Evolutionary conservation across 2,329 filamentous ascomycete genomes (phyloP).

Genomic region (Fusarium devonianum): DNA sequence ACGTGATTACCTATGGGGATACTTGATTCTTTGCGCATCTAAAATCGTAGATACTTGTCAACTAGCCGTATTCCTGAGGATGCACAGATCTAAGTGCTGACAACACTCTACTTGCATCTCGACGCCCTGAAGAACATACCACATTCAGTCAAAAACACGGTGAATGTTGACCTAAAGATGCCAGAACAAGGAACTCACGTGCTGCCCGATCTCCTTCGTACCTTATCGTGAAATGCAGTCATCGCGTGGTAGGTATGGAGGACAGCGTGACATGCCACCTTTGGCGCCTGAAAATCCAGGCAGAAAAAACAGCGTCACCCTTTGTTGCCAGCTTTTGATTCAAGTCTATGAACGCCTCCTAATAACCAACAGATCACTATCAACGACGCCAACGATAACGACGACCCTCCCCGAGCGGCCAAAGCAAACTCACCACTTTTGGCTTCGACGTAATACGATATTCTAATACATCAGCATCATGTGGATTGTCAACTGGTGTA

Average conservation of each 20-base stretch:
- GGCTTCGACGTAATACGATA: slow-evolving; percentile 31
- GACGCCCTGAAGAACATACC: too few relatives aligned
- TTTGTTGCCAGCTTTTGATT: slow-evolving; percentile 44
- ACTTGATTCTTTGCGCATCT: too few relatives aligned
- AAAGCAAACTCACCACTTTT: slow-evolving; percentile 21
- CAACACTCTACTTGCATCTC: too few relatives aligned
- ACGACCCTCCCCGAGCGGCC: slow-evolving; percentile 25
- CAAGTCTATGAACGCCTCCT: slow-evolving; percentile 28
- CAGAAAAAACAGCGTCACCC: slow-evolving; percentile 33
- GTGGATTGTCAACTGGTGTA: slow-evolving; percentile 98
- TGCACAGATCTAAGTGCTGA: too few relatives aligned
- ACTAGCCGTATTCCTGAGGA: too few relatives aligned
- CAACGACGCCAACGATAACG: slow-evolving; percentile 39
- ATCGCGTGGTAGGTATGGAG: slow-evolving; percentile 28
- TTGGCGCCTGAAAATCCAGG: slow-evolving; percentile 39
- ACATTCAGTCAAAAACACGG: too few relatives aligned
- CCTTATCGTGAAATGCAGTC: slow-evolving; percentile 17
- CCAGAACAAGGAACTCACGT: too few relatives aligned
- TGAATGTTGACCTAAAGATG: too few relatives aligned
- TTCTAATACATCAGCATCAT: slow-evolving; percentile 59
- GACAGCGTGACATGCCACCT: slow-evolving; percentile 34
- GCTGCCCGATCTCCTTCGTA: slow-evolving; percentile 2
- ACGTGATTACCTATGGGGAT: slow-evolving; percentile 17
- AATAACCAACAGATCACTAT: slow-evolving; percentile 32
- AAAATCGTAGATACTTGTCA: too few relatives aligned